These are phyloP conservation scores for Ophryocystis elektroscirrha DNA, from an alignment of 169 alveolate species.

Conservation along the genomic window DNA sequence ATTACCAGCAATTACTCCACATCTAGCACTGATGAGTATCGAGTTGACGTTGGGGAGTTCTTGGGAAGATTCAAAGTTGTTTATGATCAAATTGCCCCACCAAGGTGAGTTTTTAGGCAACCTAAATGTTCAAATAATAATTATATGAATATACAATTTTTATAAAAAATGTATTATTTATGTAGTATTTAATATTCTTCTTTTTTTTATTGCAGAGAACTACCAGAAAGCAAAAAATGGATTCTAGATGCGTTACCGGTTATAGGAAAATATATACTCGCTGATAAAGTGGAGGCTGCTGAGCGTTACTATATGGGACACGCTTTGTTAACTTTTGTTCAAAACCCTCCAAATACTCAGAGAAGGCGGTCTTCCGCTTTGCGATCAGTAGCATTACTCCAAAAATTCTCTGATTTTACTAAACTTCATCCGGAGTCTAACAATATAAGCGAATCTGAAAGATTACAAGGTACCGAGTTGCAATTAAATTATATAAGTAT, in stretches of 20 bases:
- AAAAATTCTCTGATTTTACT: conserved; percentile 47
- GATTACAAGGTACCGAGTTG: not conserved
- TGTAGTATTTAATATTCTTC: not conserved
- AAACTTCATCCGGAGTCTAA: no score
- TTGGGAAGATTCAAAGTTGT: conserved; percentile 47
- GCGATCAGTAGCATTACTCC: conserved; percentile 52
- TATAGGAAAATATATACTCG: conserved; percentile 42
- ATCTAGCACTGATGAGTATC: conserved; percentile 29
- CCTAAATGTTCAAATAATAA: not conserved
- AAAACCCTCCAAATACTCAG: conserved; percentile 8
- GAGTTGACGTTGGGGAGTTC: conserved; percentile 47
- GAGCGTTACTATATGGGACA: conserved; percentile 40
- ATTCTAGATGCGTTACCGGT: conserved; percentile 42
- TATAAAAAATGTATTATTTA: not conserved
- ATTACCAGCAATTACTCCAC: conserved; percentile 36
- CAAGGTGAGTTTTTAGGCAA: conserved; percentile 18
- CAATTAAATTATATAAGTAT: not conserved
- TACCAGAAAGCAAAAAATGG: conserved; percentile 31
- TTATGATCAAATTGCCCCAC: conserved; percentile 33
- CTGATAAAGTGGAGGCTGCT: conserved; percentile 56
- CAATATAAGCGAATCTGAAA: conserved; percentile 16
- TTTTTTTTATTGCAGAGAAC: not conserved
- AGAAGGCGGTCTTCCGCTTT: conserved; percentile 50
- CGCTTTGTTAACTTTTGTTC: conserved; percentile 8
- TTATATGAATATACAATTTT: not conserved